These are phyloP conservation scores for Lipomyces lipofer DNA, from an alignment of 805 yeast species.

Conservation along the genomic window DNA sequence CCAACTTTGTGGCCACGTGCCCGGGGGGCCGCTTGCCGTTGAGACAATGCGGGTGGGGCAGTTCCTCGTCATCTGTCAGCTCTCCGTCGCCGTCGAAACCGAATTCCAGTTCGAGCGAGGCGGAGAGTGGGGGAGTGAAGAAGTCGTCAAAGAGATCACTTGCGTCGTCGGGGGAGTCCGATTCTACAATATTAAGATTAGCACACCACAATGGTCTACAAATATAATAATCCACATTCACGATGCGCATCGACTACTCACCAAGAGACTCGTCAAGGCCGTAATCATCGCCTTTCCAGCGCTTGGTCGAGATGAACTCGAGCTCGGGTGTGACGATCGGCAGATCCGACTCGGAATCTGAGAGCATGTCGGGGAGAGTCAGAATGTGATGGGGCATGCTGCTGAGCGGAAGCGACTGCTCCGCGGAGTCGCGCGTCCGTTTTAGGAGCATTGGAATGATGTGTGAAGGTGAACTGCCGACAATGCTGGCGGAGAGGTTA, in stretches of 20 bases:
- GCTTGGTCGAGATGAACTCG: conserved; percentile 12
- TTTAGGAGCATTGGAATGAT: neutral
- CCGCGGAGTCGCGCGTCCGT: neutral
- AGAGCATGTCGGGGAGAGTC: neutral
- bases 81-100: conserved; percentile 14
- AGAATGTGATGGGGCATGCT: neutral
- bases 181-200: neutral
- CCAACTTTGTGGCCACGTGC: neutral
- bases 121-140: conserved; percentile 21
- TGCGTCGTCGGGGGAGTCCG: conserved; percentile 19
- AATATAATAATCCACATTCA: neutral
- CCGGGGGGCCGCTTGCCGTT: neutral
- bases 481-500: conserved; percentile 4
- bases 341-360: conserved; percentile 12
- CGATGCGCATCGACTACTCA: neutral
- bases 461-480: neutral
- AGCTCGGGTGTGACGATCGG: conserved; percentile 7
- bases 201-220: neutral
- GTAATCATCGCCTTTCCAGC: conserved; percentile 11
- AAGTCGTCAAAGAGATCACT: conserved; percentile 18
- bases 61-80: conserved; percentile 19
- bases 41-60: conserved; percentile 2
- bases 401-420: neutral
- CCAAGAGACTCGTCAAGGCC: conserved; percentile 3
- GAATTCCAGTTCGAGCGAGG: conserved; percentile 3